phyloP scores from a whole-genome alignment of 2,329 filamentous ascomycete species.

The Colletotrichum euphorbiae region DNA sequence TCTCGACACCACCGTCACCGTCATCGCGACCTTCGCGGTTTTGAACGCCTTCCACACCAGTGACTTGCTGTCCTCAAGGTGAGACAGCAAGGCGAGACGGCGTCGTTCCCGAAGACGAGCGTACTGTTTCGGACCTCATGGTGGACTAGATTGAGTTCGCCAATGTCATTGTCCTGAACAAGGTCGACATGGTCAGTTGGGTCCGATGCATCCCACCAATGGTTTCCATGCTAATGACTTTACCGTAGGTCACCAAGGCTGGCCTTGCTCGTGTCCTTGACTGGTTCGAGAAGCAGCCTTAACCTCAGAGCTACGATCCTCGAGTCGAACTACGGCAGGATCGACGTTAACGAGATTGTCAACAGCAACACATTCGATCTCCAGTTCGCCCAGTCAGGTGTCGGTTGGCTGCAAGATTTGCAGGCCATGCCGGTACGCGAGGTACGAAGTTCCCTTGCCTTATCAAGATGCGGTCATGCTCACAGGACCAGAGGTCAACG shows the following conservation, averaged over 20 bases:
- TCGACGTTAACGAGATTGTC: slow-evolving; percentile 72
- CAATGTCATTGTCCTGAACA: slow-evolving; percentile 79
- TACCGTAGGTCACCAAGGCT: slow-evolving; percentile 50
- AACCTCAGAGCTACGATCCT: slow-evolving; percentile 76
- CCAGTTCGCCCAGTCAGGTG: slow-evolving; percentile 71
- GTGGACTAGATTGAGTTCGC: slow-evolving; percentile 84
- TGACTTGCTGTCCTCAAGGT: slow-evolving; percentile 74
- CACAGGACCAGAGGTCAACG: slow-evolving; percentile 51
- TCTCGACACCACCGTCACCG: slow-evolving; percentile 78
- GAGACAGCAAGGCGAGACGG: slow-evolving; percentile 71
- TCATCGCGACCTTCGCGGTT: slow-evolving; percentile 80
- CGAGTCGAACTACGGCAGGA: slow-evolving; percentile 67
- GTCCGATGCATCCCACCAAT: not conserved
- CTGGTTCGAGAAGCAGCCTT: slow-evolving; percentile 68
- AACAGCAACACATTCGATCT: slow-evolving; percentile 75
- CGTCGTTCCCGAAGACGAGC: slow-evolving; percentile 74
- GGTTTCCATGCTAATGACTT: not conserved
- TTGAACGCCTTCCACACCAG: slow-evolving; percentile 78
- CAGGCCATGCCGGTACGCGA: slow-evolving; percentile 75
- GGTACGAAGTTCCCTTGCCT: slow-evolving; percentile 41
- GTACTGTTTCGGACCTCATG: slow-evolving; percentile 80
- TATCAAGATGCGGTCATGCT: not conserved
- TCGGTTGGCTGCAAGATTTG: slow-evolving; percentile 77
- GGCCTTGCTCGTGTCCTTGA: slow-evolving; percentile 60
- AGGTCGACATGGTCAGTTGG: slow-evolving; percentile 68